phyloP scores from a whole-genome alignment of 2,329 filamentous ascomycete species.

The Blumeria graminis region DNA sequence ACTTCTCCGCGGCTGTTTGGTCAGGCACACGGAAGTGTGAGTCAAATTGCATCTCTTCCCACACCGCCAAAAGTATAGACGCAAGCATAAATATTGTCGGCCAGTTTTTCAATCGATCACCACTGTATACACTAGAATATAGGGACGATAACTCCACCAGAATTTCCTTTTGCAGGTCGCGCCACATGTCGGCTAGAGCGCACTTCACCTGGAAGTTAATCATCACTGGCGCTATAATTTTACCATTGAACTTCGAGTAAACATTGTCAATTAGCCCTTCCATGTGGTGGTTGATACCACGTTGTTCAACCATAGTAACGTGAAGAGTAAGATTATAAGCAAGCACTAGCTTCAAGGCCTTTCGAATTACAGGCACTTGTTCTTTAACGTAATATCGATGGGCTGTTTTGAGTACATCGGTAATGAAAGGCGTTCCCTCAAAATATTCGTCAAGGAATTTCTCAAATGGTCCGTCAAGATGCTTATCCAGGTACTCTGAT shows the following conservation, averaged over 20 bases:
- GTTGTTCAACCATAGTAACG: constrained; percentile 80
- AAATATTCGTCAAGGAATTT: constrained; percentile 91
- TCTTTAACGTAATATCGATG: constrained; percentile 83
- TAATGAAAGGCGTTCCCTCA: constrained; percentile 82
- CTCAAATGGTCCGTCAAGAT: constrained; percentile 81
- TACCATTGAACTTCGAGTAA: constrained; percentile 68
- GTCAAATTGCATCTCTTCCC: constrained; percentile 98
- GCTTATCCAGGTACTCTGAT: constrained; percentile 82
- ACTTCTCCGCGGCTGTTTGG: constrained; percentile 64
- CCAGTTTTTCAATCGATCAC: constrained; percentile 96
- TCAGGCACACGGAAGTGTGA: constrained; percentile 88
- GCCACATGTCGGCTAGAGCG: constrained; percentile 93
- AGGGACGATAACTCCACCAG: constrained; percentile 77
- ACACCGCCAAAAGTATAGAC: constrained; percentile 75
- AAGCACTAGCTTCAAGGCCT: constrained; percentile 81
- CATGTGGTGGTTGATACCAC: constrained; percentile 54
- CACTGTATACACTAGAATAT: constrained; percentile 95
- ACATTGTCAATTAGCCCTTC: constrained; percentile 69
- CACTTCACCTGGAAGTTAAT: constrained; percentile 99
- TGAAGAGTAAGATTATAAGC: constrained; percentile 91
- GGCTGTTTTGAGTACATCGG: constrained; percentile 86
- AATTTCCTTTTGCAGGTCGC: constrained; percentile 86
- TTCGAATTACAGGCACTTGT: constrained; percentile 71
- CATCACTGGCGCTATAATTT: constrained; percentile 87
- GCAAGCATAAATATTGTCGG: constrained; percentile 96